Base-by-base conservation (phyloP, 179 eudicot species). In the Beta macrorhiza region DNA sequence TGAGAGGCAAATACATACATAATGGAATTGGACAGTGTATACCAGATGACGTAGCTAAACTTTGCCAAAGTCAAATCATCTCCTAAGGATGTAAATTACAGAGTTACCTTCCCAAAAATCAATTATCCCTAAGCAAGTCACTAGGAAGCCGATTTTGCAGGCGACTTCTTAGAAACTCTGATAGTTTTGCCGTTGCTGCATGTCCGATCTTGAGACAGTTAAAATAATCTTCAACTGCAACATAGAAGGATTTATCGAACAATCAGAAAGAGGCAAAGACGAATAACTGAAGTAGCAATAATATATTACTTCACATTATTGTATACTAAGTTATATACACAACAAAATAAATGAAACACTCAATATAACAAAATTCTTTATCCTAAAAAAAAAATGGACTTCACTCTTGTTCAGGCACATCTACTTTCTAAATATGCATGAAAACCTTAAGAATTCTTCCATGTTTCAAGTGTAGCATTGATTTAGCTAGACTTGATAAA, bases 191-290 rank as follows among this genome's bases (percentile, higher is more conserved):
- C 61, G 89, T 80, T 7, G 92, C 97, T 49, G 98, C 91, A 55
- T 89, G 92, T 45, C 93, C 97, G 69, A 89, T 87, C 59, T 92
- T 92, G 47, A 93, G 77, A 81, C 98, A 92, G 78, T 59, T 86
- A 45, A 89, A 67, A 82, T 93, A 92, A 71, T 93, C 90, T 62
- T 91, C 95, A 76, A 90, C 97, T 93, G 95, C 74, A 78, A 45
- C n/a, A 45, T 14, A 42, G 37, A 52, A 53, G 9, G 37, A 57
- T 15, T 15, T 51, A 57, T 75, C 8, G 37, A 8, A 25, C 1
- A 32, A 74, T n/a, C 2, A 12, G 3, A 71, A 25, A 37, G 7
- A 1, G 7, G 16, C 5, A 6, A 20, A 16, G 22, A 32, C 7
- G 49, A 2, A 16, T 15, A 4, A 15, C 1, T 13, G 51, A 32